A percentile compares a stretch with the other conserved stretches of the same genome.
phyloP scores from a whole-genome alignment of 495 filamentous ascomycete genomes.

The Penicillium odoratum region DNA sequence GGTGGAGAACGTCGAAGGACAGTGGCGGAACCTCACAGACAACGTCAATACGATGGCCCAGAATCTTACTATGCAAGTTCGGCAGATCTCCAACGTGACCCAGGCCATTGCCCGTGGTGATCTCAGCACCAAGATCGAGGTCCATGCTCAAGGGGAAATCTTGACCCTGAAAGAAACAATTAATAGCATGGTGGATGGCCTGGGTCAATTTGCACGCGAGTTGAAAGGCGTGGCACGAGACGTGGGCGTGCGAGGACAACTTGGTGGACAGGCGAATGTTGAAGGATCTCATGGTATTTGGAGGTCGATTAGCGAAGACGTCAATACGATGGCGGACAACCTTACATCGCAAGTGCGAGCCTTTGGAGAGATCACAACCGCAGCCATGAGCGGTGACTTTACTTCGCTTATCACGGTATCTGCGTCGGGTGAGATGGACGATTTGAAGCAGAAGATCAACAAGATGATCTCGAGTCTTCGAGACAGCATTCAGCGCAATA shows the following conservation, averaged over 20 bases:
- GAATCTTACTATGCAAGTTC: conserved; percentile 89
- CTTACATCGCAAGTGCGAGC: conserved; percentile 87
- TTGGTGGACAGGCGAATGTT: conserved; percentile 88
- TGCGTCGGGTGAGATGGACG: conserved; percentile 94
- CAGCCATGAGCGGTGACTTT: conserved; percentile 86
- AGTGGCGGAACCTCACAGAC: conserved; percentile 87
- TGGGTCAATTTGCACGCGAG: conserved; percentile 89
- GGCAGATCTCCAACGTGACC: conserved; percentile 91
- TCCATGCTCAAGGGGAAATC: conserved; percentile 89
- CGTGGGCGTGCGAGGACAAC: conserved; percentile 86
- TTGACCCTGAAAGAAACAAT: conserved; percentile 87
- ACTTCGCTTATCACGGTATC: conserved; percentile 87
- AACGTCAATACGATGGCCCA: conserved; percentile 96
- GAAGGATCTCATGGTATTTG: conserved; percentile 92
- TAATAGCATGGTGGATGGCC: conserved; percentile 92
- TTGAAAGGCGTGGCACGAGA: conserved; percentile 92
- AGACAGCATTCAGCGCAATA: conserved; percentile 49
- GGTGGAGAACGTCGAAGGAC: conserved; percentile 88
- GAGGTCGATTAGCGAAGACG: conserved; percentile 89
- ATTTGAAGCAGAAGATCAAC: conserved; percentile 92
- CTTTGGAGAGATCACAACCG: conserved; percentile 89
- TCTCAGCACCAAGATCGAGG: conserved; percentile 83
- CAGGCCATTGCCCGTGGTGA: conserved; percentile 88
- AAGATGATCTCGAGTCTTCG: conserved; percentile 89
- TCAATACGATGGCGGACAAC: conserved; percentile 79